These are phyloP conservation scores for Citrullus colocynthis DNA, from an alignment of 306 rosid genomes.

Conservation along the genomic window DNA sequence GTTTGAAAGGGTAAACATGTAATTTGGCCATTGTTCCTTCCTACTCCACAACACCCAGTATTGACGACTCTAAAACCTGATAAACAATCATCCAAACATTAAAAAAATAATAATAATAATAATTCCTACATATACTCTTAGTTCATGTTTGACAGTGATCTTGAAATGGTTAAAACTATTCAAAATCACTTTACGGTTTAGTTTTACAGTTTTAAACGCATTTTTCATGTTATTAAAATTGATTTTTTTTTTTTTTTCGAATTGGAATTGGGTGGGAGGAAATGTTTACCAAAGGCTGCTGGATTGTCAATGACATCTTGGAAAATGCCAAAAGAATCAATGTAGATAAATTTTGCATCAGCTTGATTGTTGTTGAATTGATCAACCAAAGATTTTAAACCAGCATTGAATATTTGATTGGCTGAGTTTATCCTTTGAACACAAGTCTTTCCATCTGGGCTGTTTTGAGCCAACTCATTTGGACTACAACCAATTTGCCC, in stretches of 20 bases:
- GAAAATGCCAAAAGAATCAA: constrained; percentile 62
- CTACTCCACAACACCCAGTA: constrained; percentile 87
- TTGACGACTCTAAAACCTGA: constrained; percentile 58
- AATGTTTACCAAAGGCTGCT: constrained; percentile 45
- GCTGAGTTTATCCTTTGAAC: constrained; percentile 65
- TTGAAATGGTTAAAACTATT: too few species aligned
- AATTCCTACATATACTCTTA: too few species aligned
- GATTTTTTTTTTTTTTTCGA: too few species aligned
- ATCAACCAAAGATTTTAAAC: constrained; percentile 50
- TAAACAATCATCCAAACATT: not conserved
- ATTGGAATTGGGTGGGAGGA: too few species aligned
- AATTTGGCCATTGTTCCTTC: constrained; percentile 87
- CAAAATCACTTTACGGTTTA: too few species aligned
- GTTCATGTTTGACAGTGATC: too few species aligned
- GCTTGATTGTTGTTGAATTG: constrained; percentile 44
- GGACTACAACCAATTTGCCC: constrained; percentile 94
- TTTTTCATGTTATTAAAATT: too few species aligned
- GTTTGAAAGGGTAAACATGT: constrained; percentile 68
- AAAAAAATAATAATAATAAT: too few species aligned
- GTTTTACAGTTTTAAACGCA: too few species aligned
- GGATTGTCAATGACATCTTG: constrained; percentile 58
- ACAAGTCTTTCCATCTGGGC: constrained; percentile 72
- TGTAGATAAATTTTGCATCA: constrained; percentile 53
- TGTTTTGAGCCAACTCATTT: constrained; percentile 59
- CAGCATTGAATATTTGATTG: constrained; percentile 60